Evolutionary conservation across 805 yeast genomes (phyloP), one percentile per base, ranked within the genome.

Genomic region (Wickerhamiella kurtzmanii): DNA sequence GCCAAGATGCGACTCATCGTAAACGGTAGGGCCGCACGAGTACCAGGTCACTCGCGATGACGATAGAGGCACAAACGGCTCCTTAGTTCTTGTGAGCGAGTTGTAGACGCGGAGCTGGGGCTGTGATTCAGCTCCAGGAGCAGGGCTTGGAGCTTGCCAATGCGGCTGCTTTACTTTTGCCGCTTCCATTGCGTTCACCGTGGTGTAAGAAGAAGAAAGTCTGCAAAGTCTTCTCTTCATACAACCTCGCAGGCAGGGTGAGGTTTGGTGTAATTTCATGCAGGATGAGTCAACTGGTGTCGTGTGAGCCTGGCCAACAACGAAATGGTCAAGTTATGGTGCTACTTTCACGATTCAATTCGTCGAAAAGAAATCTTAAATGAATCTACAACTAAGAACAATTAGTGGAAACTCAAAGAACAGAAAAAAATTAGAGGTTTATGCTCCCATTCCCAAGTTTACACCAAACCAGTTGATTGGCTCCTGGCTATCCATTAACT

Each of bases 21-120:
- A 92, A 15, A 92, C 98, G 0, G 98, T 92, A 11, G 98, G 98
- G 4, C 98, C 98, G 73, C 98, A 92, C 48, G 87, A 83, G 68
- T 92, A 92, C 98, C 98, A 92, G 0, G 87, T 74, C 44, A 92
- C 82, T 50, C 75, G 74, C 35, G 60, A 61, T 2, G 75, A 74
- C 22, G 69, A 66, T 48, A 70, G 65, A 2, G 97, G 94, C n/a
- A 78, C 64, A 57, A 92, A 89, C 48, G 71, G 81, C 36, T 76
- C 83, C 60, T 89, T 89, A 28, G 77, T 64, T 56, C 94, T 72
- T 2, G 97, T 89, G 56, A 89, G 71, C 3, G 95, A 76, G 68
- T 88, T 88, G 73, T 76, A 86, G 40, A 88, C 62, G 58, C 77
- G 79, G 55, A 88, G 70, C 6, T 65, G 68, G 1, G 77, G 72